Conservation (phyloP, 202 grass and related monocot genomes). For the Schoenoplectus triqueter region DNA sequence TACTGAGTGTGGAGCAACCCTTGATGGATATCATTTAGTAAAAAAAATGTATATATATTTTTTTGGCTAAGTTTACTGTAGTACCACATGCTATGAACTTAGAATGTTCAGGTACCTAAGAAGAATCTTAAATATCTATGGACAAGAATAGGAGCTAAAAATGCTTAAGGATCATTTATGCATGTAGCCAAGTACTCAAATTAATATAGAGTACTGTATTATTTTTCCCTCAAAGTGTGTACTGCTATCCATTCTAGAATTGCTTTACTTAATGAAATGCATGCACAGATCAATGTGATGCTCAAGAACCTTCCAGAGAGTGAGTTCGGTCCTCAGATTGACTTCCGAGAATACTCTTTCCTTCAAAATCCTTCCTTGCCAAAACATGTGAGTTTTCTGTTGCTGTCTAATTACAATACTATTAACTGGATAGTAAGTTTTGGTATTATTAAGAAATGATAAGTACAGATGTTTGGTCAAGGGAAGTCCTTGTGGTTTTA, state of each 20-base stretch:
- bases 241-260: not conserved
- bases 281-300: slow-evolving; percentile 85
- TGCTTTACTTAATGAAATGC: slow-evolving; percentile 35
- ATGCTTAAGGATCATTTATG: not conserved
- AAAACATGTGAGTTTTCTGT: slow-evolving; percentile 53
- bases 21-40: too few species aligned
- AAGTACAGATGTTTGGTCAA: not conserved
- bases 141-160: not conserved
- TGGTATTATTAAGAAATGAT: not conserved
- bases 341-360: slow-evolving; percentile 96
- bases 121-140: not conserved
- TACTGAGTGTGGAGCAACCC: too few species aligned
- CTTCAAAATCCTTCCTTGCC: slow-evolving; percentile 86
- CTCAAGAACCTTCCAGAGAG: slow-evolving; percentile 67
- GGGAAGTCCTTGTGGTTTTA: slow-evolving; percentile 12
- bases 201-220: not conserved
- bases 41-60: too few species aligned
- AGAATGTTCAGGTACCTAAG: not conserved
- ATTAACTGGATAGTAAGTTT: not conserved
- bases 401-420: not conserved
- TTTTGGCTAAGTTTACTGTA: not conserved
- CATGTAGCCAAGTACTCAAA: not conserved
- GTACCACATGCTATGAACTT: not conserved
- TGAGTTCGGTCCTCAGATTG: slow-evolving; percentile 82
- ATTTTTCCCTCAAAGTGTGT: not conserved